A percentile compares a stretch with the other conserved stretches of the same genome.
phyloP scores from a whole-genome alignment of 306 rosid genomes.

The Biancaea sappan region DNA sequence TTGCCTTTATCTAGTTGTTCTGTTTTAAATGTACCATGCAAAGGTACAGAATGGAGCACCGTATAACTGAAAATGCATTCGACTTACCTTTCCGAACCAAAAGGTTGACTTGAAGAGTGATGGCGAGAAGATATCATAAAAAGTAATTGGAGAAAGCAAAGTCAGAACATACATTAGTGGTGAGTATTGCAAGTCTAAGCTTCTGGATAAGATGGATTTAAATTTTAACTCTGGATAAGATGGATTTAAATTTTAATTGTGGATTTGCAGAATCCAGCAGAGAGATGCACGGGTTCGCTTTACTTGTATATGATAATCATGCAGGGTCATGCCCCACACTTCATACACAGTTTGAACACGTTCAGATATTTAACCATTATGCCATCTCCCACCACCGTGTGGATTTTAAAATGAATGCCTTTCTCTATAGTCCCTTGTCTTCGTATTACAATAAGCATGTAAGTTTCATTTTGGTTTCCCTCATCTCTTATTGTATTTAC shows the following conservation, averaged over 20 bases:
- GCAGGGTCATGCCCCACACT: no score
- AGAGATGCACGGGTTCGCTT: background rate
- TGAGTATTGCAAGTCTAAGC: conserved; percentile 16
- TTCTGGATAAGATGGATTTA: background rate
- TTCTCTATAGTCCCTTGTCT: background rate
- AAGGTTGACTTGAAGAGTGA: no score
- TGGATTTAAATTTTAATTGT: no score
- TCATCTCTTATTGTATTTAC: no score
- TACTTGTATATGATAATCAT: background rate
- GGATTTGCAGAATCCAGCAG: no score
- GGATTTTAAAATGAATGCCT: background rate
- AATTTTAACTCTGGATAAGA: no score
- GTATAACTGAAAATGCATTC: conserved; percentile 29
- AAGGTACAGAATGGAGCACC: conserved; percentile 11
- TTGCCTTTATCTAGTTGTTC: background rate
- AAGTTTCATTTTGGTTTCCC: background rate
- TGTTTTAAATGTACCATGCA: conserved; percentile 21
- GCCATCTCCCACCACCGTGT: background rate
- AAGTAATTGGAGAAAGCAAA: background rate
- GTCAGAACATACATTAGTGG: background rate
- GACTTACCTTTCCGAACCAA: no score
- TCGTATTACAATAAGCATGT: background rate
- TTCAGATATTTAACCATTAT: background rate
- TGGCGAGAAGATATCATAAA: no score
- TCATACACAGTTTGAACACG: background rate